Conservation (phyloP, 129 eudicot genomes). For the Lactuca sativa region DNA sequence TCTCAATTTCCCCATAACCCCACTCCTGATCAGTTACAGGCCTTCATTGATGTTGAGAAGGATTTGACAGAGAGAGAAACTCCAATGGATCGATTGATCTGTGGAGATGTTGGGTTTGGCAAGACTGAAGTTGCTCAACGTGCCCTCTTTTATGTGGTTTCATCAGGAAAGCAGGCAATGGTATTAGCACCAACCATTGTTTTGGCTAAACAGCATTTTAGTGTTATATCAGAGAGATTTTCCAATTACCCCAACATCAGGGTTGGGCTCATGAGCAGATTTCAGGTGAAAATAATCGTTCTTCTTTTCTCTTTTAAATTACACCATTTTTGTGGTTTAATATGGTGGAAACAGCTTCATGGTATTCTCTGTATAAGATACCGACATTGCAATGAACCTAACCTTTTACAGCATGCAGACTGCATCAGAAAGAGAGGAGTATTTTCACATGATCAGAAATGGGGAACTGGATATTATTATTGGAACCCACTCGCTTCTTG, state of each 20-base stretch:
- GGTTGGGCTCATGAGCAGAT: conserved; percentile 95
- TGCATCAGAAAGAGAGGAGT: conserved; percentile 73
- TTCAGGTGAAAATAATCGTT: conserved; percentile 59
- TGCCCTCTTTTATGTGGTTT: conserved; percentile 84
- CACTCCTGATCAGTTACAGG: conserved; percentile 90
- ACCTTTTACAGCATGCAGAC: conserved; percentile 61
- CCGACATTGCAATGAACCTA: conserved; percentile 28
- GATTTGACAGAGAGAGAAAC: conserved; percentile 91
- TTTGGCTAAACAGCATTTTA: conserved; percentile 87
- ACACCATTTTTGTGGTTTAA: neutral
- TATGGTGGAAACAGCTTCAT: conserved; percentile 3
- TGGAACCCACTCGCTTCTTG: conserved; percentile 94
- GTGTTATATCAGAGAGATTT: conserved; percentile 81
- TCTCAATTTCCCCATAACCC: conserved; percentile 78
- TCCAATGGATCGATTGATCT: conserved; percentile 92
- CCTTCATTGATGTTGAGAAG: conserved; percentile 84
- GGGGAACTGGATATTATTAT: conserved; percentile 88
- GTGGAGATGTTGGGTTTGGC: conserved; percentile 99
- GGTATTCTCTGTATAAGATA: conserved; percentile 5
- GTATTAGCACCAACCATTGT: conserved; percentile 95
- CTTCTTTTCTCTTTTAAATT: conserved; percentile 4
- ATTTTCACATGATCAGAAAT: conserved; percentile 59
- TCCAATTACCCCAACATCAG: conserved; percentile 64
- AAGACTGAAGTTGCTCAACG: conserved; percentile 97
- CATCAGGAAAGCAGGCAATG: conserved; percentile 95